Evolutionary conservation across 768 basidiomycete species (phyloP), one percentile per base, ranked within the genome.

Genomic region (Russula olivacea): DNA sequence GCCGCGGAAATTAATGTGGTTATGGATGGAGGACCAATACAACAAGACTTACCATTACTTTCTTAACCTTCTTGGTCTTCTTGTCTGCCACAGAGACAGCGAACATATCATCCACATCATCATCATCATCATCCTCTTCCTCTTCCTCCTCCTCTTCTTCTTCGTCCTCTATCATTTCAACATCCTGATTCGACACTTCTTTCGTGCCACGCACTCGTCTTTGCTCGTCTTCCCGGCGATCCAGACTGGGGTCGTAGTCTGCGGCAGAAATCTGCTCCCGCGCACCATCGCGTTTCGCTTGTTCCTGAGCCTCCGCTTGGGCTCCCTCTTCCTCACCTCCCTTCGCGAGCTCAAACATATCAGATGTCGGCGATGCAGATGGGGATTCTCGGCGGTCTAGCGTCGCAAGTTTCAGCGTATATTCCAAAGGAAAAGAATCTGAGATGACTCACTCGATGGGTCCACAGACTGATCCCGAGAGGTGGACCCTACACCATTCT

Each of bases 31-130:
- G 10, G 32, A 61, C 47, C 55, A 61, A 15, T 47, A 15, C 6
- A 69, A 17, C 4, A 69, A 50, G 14, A 74, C 83, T 63, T 69
- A 87, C 85, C 55, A 76, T 71, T 8, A 81, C 76, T 64, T 76
- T 79, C 71, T 79, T 83, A 21, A 79, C 77, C 70, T 83, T 87
- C 77, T 80, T 86, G 10, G 79, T 72, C 62, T 81, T 83, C 68
- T 61, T 61, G 34, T 81, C 79, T 43, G 74, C 77, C 2, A 74
- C 66, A 21, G 76, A 78, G 23, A 91, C 80, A 25, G 93, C 87
- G 69, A 98, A 98, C 94, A 99, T 98, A 72, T 98, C 96, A 65
- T 96, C 93, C 1, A 96, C 81, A 40, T 94, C 91, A 32, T 32
- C 32, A 32, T 32, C 30, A 30, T 28, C 28, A 28, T 28, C 28